A percentile compares a stretch with the other conserved stretches of the same genome.
phyloP scores from a whole-genome alignment of 2,329 filamentous ascomycete genomes.

The Penicillium hordei region DNA sequence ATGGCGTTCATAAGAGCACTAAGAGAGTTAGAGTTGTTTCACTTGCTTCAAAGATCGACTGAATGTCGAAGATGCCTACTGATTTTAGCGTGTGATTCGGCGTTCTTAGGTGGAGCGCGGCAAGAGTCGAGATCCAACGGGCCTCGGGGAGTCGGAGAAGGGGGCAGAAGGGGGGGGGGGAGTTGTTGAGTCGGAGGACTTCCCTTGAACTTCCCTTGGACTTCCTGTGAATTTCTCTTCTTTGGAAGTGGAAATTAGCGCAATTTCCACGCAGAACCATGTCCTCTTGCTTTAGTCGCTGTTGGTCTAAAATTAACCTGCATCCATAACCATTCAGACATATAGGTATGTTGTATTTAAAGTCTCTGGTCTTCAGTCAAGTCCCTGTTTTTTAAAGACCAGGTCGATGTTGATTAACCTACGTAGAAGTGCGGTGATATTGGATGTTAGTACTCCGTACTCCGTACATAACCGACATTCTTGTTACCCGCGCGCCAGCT shows the following conservation, averaged over 20 bases:
- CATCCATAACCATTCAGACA: not conserved
- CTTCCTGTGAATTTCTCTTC: not conserved
- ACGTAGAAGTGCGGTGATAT: not conserved
- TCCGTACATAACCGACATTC: not conserved
- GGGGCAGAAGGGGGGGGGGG: not conserved
- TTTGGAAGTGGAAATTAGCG: not conserved
- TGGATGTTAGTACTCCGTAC: not conserved
- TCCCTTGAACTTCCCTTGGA: not conserved
- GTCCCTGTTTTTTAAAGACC: not conserved
- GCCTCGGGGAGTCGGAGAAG: not conserved
- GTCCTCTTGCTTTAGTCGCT: not conserved
- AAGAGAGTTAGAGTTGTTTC: constrained; percentile 5
- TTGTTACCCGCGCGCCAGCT: constrained; percentile 17
- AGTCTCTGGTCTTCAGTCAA: not conserved
- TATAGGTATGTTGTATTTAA: not conserved
- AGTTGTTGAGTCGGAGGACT: not conserved
- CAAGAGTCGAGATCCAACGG: constrained; percentile 15
- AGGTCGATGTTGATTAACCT: not conserved
- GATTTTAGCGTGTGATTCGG: constrained; percentile 23
- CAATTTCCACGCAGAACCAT: constrained; percentile 2
- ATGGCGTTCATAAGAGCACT: not conserved
- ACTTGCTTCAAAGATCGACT: constrained; percentile 12
- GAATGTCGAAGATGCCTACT: constrained; percentile 14
- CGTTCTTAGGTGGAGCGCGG: constrained; percentile 16
- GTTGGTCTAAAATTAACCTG: not conserved